phyloP scores from a whole-genome alignment of 2,329 filamentous ascomycete genomes.

The Pyrenochaeta sp. region DNA sequence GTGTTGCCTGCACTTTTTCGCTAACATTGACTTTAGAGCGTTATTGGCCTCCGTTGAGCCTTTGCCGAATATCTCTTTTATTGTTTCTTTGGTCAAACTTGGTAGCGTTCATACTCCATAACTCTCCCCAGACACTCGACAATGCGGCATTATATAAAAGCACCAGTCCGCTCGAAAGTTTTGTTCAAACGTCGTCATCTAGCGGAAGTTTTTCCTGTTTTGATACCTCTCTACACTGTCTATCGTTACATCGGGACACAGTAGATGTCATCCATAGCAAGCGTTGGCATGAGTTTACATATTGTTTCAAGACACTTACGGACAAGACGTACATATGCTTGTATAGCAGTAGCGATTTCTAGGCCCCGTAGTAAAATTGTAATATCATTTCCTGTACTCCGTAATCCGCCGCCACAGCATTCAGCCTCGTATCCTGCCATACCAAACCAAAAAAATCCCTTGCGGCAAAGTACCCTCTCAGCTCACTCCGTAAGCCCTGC shows the following conservation, averaged over 20 bases:
- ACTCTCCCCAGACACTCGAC: conserved; percentile 8
- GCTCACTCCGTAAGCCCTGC: too few species aligned
- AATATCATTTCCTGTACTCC: conserved; percentile 21
- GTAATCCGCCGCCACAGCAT: too few species aligned
- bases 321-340: conserved; percentile 20
- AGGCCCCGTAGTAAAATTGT: conserved; percentile 20
- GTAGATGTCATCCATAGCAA: conserved; percentile 34
- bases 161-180: conserved; percentile 18
- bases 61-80: too few species aligned
- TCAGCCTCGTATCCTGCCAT: too few species aligned
- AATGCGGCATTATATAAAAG: conserved; percentile 6
- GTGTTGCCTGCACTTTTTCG: neutral
- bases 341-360: conserved; percentile 14
- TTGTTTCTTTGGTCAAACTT: conserved; percentile 24
- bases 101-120: conserved; percentile 11
- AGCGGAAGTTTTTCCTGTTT: conserved; percentile 16
- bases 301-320: conserved; percentile 14
- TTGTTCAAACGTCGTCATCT: conserved; percentile 13
- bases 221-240: conserved; percentile 35
- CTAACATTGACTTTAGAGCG: conserved; percentile 64
- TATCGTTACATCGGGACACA: conserved; percentile 12
- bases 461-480: too few species aligned
- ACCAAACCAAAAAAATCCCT: too few species aligned
- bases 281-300: conserved; percentile 17
- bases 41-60: conserved; percentile 77